Base-by-base conservation (phyloP, 805 yeast species). In the Pichia manshurica region DNA sequence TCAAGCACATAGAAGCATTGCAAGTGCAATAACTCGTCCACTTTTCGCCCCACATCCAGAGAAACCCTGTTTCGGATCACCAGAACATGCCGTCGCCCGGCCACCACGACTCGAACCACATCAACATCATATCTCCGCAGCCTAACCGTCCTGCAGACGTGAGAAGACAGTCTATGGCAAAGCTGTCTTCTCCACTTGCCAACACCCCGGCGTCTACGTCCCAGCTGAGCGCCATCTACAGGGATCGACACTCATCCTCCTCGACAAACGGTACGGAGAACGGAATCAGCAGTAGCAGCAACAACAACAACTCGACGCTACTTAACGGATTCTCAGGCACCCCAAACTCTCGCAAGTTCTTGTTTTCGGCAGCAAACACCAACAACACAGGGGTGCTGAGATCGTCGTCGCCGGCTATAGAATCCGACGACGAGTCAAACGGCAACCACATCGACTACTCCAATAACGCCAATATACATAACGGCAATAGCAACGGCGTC, bases 81-180 rank as follows among this genome's bases (percentile, higher is more conserved):
- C 29, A 25, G 29, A 25, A 25, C 29, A 35, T 35, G 39, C 22
- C 39, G 20, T 16, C 22, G 12, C 39, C 21, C 17, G 22, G 17
- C 4, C 19, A 16, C 33, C 22, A 3, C 21, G 17, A 13, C 17
- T 20, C 32, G 9, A 12, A 35, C 29, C 21, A 20, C 36, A n/a
- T n/a, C 43, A 16, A 37, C 43, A 20, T 28, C 25, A 16, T 31
- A 39, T 3, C 32, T 17, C 5, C 42, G 43, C 20, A 25, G 29
- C 29, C 29, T 8, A 25, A 31, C 2, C 42, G 43, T 7, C 33
- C 49, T 4, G 48, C 52, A 19, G 56, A 53, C n/a, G 49, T 53
- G 39, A 56, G 69, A 49, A 45, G 67, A 35, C 59, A 62, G 6
- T 66, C 70, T 3, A 66, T 64, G 58, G 68, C 67, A 7, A 60